A percentile compares a stretch with the other conserved stretches of the same genome.
Conservation (phyloP, 257 asterid genomes). For the Nicotiana paniculata region DNA sequence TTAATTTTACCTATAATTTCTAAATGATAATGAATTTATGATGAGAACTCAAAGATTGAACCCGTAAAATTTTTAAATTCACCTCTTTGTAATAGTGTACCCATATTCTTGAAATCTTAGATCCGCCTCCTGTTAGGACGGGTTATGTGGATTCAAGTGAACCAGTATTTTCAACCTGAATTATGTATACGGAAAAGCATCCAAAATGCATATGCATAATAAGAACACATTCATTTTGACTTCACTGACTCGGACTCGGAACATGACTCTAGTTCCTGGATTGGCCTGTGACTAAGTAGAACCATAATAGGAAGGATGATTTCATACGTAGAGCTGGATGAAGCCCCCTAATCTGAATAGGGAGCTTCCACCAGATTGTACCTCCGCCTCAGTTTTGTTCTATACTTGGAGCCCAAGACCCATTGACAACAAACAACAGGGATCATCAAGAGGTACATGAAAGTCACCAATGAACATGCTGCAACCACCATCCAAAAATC, state of each 20-base stretch:
- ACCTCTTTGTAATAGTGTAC: too few species aligned
- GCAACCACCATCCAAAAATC: not conserved
- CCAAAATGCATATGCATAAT: not conserved
- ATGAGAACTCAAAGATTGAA: too few species aligned
- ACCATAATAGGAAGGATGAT: not conserved
- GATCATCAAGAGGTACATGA: constrained; percentile 35
- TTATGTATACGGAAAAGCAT: not conserved
- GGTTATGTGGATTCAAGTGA: too few species aligned
- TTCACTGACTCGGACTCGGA: not conserved
- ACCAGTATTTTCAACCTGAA: not conserved
- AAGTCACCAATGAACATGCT: constrained; percentile 35
- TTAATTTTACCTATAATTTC: too few species aligned
- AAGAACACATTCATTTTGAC: not conserved
- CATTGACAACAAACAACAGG: constrained; percentile 32
- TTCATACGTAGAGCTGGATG: constrained; percentile 38
- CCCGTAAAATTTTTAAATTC: too few species aligned
- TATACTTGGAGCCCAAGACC: constrained; percentile 38
- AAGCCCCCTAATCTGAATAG: constrained; percentile 24
- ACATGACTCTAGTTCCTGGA: not conserved
- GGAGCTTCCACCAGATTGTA: constrained; percentile 49
- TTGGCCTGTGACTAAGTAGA: not conserved
- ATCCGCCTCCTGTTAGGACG: too few species aligned
- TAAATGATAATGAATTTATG: too few species aligned
- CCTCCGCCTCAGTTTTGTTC: constrained; percentile 32
- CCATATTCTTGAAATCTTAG: too few species aligned